Conservation (phyloP, 1,284 basidiomycete genomes). For the Boletus subluridellus region DNA sequence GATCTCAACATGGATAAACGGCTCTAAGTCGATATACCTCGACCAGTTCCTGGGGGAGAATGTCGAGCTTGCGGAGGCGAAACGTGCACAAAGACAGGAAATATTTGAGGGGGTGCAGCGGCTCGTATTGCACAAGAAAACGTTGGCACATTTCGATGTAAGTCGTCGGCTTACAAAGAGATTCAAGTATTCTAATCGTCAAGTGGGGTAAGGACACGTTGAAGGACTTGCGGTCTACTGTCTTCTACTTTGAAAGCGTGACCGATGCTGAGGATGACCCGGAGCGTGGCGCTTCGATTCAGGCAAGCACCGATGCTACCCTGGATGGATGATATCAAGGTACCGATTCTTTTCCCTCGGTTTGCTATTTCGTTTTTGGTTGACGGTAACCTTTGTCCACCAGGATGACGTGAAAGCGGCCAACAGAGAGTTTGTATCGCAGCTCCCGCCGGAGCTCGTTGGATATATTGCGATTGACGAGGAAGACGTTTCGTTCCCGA, state of each 20-base stretch:
- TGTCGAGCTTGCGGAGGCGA: too few species aligned
- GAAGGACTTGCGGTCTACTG: constrained; percentile 53
- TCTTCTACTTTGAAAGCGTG: constrained; percentile 67
- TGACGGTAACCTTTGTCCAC: not conserved
- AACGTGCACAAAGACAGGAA: too few species aligned
- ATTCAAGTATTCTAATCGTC: not conserved
- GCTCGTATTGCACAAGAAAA: constrained; percentile 44
- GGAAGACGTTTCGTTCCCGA: not conserved
- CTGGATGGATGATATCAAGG: constrained; percentile 45
- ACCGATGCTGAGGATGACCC: constrained; percentile 48
- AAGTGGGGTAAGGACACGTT: constrained; percentile 65
- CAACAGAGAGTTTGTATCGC: constrained; percentile 31
- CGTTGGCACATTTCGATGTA: constrained; percentile 55
- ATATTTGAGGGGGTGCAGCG: too few species aligned
- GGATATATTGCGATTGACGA: constrained; percentile 22
- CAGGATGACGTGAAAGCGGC: constrained; percentile 30
- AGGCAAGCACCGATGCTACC: constrained; percentile 38
- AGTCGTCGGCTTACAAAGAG: constrained; percentile 18
- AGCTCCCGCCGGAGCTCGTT: constrained; percentile 30
- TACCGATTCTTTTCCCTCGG: constrained; percentile 7
- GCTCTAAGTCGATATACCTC: too few species aligned
- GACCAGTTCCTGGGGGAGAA: too few species aligned
- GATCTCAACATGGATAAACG: constrained; percentile 43
- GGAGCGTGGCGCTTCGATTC: constrained; percentile 45
- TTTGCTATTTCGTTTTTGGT: not conserved